These are phyloP conservation scores for Citrus medica DNA, from an alignment of 345 rosid species.

Conservation along the genomic window DNA sequence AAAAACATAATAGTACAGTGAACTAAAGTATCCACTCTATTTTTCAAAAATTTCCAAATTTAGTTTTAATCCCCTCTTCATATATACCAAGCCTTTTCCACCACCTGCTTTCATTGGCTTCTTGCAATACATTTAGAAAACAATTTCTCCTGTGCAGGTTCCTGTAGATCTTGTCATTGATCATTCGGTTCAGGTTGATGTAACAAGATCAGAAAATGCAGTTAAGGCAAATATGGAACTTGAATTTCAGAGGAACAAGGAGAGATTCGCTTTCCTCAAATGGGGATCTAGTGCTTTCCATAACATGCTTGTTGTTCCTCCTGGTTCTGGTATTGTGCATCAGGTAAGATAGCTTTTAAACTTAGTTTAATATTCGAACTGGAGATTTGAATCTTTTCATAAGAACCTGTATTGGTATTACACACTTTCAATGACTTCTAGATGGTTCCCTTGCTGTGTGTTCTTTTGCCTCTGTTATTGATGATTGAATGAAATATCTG, in stretches of 20 bases:
- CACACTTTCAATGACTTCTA: not conserved
- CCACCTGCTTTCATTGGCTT: not conserved
- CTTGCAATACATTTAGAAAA: not conserved
- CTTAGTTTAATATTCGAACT: not conserved
- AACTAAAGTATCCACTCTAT: not conserved
- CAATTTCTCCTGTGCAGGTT: conserved; percentile 44
- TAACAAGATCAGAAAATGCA: conserved; percentile 89
- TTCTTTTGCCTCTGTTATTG: not conserved
- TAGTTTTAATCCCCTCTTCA: not conserved
- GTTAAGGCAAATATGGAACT: conserved; percentile 96
- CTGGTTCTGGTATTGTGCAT: conserved; percentile 99
- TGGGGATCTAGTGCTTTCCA: conserved; percentile 94
- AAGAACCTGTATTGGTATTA: not conserved
- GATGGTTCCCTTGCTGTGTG: not conserved
- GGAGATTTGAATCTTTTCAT: not conserved
- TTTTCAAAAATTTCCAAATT: not conserved
- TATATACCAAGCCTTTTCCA: not conserved
- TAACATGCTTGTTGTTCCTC: conserved; percentile 99
- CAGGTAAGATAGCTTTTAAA: conserved; percentile 54
- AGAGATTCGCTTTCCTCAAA: conserved; percentile 95
- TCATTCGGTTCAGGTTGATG: conserved; percentile 99
- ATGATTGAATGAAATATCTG: not conserved
- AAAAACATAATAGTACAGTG: not conserved
- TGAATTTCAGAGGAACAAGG: conserved; percentile 94
- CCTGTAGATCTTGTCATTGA: conserved; percentile 99